Base-by-base conservation (phyloP, 257 asterid species). In the Solanum medicagineum region DNA sequence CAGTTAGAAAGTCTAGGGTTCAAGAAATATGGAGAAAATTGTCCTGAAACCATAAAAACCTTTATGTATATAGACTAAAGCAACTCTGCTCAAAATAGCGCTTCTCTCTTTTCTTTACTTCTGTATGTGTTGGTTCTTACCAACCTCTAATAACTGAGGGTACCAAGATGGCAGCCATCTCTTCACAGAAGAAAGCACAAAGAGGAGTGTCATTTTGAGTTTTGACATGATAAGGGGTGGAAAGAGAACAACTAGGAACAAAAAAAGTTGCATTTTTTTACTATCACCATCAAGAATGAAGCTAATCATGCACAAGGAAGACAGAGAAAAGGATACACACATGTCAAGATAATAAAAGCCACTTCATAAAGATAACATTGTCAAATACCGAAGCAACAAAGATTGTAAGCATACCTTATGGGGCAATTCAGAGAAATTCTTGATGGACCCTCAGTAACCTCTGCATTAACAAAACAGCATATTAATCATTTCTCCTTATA, bases 371-470 rank as follows among this genome's bases (percentile, higher is more conserved):
- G 10, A 74, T 77, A 68, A 80, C 60, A 44, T 26, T 81, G 57
- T 81, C 56, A 81, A 49, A 62, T 86, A 45, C 19, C n/a, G 44
- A 24, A 86, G 85, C 57, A 75, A 77, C 81, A 74, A 65, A 73
- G 44, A 70, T 77, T 57, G 80, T 83, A 84, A 83, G 85, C 74
- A 86, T 91, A 97, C 99, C 98, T 95, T 74, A 97, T 93, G 83
- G 99, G 99, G 87, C 99, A 97, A 87, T 94, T 95, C 81, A 97
- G 88, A 51, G 98, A 94, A 87, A 95, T 92, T 87, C 98, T 89
- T 84, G 98, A 96, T 80, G 95, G 88, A 86, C 98, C 98, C 90
- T 90, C 98, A 88, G 92, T 93, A 81, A 97, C 84, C 85, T 97
- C 98, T 97, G 82, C 89, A 86, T 19, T 77, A 44, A 84, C 63